These are phyloP conservation scores for Thozetella sp. DNA, from an alignment of 495 filamentous ascomycete genomes.

Conservation along the genomic window DNA sequence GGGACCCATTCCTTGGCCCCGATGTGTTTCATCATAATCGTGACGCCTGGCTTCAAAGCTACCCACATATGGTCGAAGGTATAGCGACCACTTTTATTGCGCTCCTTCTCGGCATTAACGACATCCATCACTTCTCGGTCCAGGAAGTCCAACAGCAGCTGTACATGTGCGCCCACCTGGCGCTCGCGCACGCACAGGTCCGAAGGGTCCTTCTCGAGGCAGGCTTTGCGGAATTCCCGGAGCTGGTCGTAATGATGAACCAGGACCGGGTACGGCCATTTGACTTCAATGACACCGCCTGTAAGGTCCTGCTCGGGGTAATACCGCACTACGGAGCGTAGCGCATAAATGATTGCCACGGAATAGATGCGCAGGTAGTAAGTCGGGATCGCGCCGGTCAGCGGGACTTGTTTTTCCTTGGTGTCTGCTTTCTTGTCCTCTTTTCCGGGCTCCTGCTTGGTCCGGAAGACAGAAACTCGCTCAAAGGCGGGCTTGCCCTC, in stretches of 20 bases:
- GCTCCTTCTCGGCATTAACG: constrained; percentile 3
- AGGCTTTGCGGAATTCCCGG: not conserved
- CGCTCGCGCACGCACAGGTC: not conserved
- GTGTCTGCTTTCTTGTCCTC: too few relatives aligned
- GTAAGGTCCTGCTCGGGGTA: constrained; percentile 9
- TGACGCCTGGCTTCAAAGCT: not conserved
- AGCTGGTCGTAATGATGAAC: constrained; percentile 15
- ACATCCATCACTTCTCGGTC: constrained; percentile 3
- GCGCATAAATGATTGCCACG: constrained; percentile 7
- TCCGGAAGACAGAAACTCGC: too few relatives aligned
- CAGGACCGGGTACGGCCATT: constrained; percentile 12
- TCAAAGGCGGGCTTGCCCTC: too few relatives aligned
- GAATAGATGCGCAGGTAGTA: constrained; percentile 8
- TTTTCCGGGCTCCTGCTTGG: too few relatives aligned
- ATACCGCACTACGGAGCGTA: constrained; percentile 12
- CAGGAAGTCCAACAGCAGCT: not conserved
- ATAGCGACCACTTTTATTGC: not conserved
- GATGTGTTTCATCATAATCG: not conserved
- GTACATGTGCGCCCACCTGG: not conserved
- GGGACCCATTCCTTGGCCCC: not conserved
- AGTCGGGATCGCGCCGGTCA: too few relatives aligned
- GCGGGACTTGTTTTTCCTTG: too few relatives aligned
- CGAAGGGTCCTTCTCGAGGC: not conserved
- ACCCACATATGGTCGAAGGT: constrained; percentile 6
- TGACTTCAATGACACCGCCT: constrained; percentile 8